Evolutionary conservation across 345 rosid genomes (phyloP).

Genomic region (Noccaea caerulescens): DNA sequence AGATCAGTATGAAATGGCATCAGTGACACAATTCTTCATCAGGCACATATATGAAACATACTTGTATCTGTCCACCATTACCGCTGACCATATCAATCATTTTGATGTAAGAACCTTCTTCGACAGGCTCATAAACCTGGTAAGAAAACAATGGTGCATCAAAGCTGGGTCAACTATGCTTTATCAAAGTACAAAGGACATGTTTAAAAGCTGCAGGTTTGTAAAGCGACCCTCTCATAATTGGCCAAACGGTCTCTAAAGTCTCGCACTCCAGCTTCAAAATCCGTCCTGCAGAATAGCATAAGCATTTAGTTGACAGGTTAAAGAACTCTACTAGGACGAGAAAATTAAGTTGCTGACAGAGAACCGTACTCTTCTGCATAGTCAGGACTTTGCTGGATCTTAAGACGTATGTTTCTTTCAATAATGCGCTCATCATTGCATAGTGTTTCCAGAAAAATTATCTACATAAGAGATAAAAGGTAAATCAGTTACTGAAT

Average conservation of each 20-base stretch:
- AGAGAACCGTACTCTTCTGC: slow-evolving; percentile 81
- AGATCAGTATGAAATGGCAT: neutral
- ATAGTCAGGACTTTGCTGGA: slow-evolving; percentile 99
- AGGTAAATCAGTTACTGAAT: slow-evolving; percentile 26
- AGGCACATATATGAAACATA: slow-evolving; percentile 39
- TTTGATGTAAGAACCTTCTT: slow-evolving; percentile 98
- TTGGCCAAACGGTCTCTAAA: slow-evolving; percentile 84
- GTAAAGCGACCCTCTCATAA: slow-evolving; percentile 73
- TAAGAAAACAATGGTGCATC: slow-evolving; percentile 34
- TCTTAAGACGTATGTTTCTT: slow-evolving; percentile 96
- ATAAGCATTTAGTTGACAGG: slow-evolving; percentile 38
- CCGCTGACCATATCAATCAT: slow-evolving; percentile 99
- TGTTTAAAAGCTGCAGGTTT: slow-evolving; percentile 30
- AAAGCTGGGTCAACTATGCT: slow-evolving; percentile 16
- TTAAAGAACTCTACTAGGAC: slow-evolving; percentile 16
- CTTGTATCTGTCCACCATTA: slow-evolving; percentile 96
- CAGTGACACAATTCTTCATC: slow-evolving; percentile 6
- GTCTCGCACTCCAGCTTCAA: slow-evolving; percentile 83
- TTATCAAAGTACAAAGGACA: slow-evolving; percentile 23
- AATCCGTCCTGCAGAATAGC: slow-evolving; percentile 77
- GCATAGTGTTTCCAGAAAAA: slow-evolving; percentile 96
- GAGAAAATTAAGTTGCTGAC: slow-evolving; percentile 34
- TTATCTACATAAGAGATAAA: slow-evolving; percentile 60
- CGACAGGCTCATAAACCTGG: slow-evolving; percentile 98
- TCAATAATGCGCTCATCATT: slow-evolving; percentile 91